Evolutionary conservation across 495 filamentous ascomycete species (phyloP), one percentile per base, ranked within the genome.

Genomic region (Pseudomonodictys pantanalensis): DNA sequence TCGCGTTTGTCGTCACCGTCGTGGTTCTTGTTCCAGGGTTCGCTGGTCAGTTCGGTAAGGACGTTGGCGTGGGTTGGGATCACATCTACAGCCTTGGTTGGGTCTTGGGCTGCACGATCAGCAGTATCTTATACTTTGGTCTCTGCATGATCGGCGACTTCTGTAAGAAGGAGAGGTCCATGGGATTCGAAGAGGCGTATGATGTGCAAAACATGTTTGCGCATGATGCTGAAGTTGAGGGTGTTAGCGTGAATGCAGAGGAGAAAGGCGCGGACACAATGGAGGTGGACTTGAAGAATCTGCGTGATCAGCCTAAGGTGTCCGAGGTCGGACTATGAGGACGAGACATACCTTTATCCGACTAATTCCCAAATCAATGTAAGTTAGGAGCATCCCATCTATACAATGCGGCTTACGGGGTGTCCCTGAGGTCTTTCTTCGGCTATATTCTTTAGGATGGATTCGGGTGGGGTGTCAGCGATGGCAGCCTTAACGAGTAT

Each of bases 151-250:
- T 22, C 9, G 45, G 45, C 7, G 45, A 26, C 18, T 49, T 49
- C 23, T 49, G 45, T 29, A 49, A 49, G 45, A 24, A 29, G 45
- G 45, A 49, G 45, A 49, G 45, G 24, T 12, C 6, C 4, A 49
- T 49, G 45, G 6, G 45, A 18, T 49, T 49, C 18, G 45, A 49
- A 23, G 12, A 49, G 45, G 17, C 45, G 24, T 49, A 49, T 49
- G 45, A 49, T 5, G 18, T 29, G 24, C 45, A 49, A 23, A 23
- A 26, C 8, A 49, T 49, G 45, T 49, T 49, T 29, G 8, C 10
- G 9, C 8, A 49, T 8, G 24, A 10, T 29, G 12, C 18, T 12
- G 45, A 12, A 9, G 45, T 25, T n/a, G n/a, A n/a, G 11, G 11
- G 12, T 24, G 45, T 26, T 9, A 29, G 45, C 22, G 45, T 24